Evolutionary conservation across 202 grass and related monocot species (phyloP), one percentile per base, ranked within the genome.

Genomic region (Setaria italica): DNA sequence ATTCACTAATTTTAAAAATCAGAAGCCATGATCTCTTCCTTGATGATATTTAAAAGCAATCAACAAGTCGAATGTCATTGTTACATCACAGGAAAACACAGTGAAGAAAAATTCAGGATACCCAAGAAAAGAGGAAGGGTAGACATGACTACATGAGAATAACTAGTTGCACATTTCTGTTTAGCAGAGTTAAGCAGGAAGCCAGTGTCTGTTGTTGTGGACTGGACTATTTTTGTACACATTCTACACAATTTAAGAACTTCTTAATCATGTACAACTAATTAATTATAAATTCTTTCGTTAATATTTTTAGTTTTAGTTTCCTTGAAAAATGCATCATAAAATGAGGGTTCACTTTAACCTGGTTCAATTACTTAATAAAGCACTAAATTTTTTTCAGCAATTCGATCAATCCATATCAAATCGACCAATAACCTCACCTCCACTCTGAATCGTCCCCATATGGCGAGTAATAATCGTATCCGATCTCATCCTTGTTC

Each of bases 401-500:
- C 15, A 54, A 80, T 78, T 53, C 16, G 6, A 69, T 51, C 2
- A 55, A 33, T 4, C 9, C 53, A 21, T 39, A 5, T 14, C 34
- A 34, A 60, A 75, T 80, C 2, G 8, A 76, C 29, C 11, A 60
- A 67, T 5, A 76, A 41, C 15, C 80, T 82, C 53, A 95, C 96
- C 96, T 95, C 91, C 96, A 98, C 68, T 96, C 97, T 0, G 88
- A 84, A 86, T 91, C 88, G 13, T 93, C 93, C 20, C 91, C 95
- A 13, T 96, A 94, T 32, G 96, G 88, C 39, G 90, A 99, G 91
- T 99, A 99, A 37, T 92, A 95, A 53, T 95, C 95, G 74, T 94
- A 77, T 77, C 93, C 86, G 68, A 98, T 90, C 69, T 95, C 91
- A 50, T 92, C 88, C 83, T 86, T 92, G 77, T 80, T 89, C 45